A percentile compares a stretch with the other conserved stretches of the same genome.
Conservation (phyloP, 176 grass and related monocot species). For the Pontederia paniculata region DNA sequence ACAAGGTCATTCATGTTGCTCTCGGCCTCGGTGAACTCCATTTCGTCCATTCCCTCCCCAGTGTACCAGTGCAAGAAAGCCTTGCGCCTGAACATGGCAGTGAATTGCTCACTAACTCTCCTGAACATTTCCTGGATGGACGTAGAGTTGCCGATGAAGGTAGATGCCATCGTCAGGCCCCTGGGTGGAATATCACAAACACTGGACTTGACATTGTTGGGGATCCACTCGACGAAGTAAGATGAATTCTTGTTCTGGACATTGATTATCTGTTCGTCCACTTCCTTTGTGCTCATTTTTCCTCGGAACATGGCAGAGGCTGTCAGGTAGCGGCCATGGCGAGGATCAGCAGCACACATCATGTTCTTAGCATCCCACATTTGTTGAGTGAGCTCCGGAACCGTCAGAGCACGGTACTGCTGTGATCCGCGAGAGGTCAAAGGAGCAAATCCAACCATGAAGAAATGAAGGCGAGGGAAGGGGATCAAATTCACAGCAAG, state of each 20-base stretch:
- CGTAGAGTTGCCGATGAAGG: slow-evolving; percentile 83
- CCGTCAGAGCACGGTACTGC: slow-evolving; percentile 74
- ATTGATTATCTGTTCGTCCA: slow-evolving; percentile 83
- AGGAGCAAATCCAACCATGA: slow-evolving; percentile 88
- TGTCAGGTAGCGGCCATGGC: slow-evolving; percentile 65
- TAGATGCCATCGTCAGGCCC: slow-evolving; percentile 71
- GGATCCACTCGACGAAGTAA: slow-evolving; percentile 86
- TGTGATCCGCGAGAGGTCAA: slow-evolving; percentile 82
- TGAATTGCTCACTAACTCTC: slow-evolving; percentile 86
- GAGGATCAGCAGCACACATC: slow-evolving; percentile 72
- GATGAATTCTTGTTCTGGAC: slow-evolving; percentile 93
- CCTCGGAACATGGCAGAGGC: slow-evolving; percentile 88
- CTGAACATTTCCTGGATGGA: slow-evolving; percentile 95
- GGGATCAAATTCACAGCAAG: slow-evolving; percentile 86
- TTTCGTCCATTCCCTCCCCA: slow-evolving; percentile 85
- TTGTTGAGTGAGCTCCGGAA: slow-evolving; percentile 87
- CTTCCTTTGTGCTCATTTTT: slow-evolving; percentile 86
- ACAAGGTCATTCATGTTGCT: slow-evolving; percentile 95
- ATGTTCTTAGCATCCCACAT: slow-evolving; percentile 98
- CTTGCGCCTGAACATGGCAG: slow-evolving; percentile 90
- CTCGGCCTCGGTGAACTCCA: slow-evolving; percentile 81
- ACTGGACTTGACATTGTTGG: slow-evolving; percentile 81
- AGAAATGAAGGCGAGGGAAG: slow-evolving; percentile 82
- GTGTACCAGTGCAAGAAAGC: slow-evolving; percentile 98
- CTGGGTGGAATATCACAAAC: slow-evolving; percentile 69